Conservation (phyloP, 768 basidiomycete genomes). For the Asterophora parasitica region DNA sequence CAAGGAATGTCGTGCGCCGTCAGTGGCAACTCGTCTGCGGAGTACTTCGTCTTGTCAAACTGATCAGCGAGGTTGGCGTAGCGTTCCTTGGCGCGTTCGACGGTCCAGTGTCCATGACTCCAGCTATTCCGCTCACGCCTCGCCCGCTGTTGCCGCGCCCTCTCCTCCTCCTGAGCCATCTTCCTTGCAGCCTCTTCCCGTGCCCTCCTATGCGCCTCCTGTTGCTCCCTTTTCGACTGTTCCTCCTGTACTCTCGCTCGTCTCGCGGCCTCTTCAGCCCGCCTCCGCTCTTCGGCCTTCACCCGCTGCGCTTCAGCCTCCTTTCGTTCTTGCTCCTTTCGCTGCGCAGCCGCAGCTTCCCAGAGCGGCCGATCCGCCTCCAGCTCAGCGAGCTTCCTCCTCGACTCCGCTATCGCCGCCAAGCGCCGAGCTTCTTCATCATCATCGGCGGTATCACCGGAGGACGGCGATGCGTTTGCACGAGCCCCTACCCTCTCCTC, state of each 20-base stretch:
- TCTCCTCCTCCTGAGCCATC: conserved; percentile 27
- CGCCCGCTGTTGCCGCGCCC: conserved; percentile 34
- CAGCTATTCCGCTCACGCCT: conserved; percentile 48
- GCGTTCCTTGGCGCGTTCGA: conserved; percentile 62
- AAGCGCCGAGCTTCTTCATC: conserved; percentile 37
- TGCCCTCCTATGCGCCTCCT: conserved; percentile 14
- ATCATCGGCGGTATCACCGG: conserved; percentile 17
- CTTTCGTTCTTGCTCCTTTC: conserved; percentile 36
- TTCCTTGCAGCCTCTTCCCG: conserved; percentile 16
- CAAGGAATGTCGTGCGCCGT: conserved; percentile 65
- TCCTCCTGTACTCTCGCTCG: conserved; percentile 27
- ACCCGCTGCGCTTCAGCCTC: conserved; percentile 30
- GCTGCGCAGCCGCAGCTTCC: conserved; percentile 48
- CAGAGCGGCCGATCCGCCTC: conserved; percentile 59
- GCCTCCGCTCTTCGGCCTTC: conserved; percentile 15
- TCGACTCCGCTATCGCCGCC: conserved; percentile 55
- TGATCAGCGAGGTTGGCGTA: conserved; percentile 53
- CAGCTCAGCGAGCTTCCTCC: conserved; percentile 63
- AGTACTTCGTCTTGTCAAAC: conserved; percentile 62
- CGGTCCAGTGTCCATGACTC: conserved; percentile 59
- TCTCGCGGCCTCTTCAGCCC: conserved; percentile 19
- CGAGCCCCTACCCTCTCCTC: not conserved
- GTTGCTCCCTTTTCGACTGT: conserved; percentile 15
- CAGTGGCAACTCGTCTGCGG: conserved; percentile 44
- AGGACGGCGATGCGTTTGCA: not conserved